A percentile compares a stretch with the other conserved stretches of the same genome.
Evolutionary conservation across 768 basidiomycete genomes (phyloP).

Genomic region (Lentinus brumalis): DNA sequence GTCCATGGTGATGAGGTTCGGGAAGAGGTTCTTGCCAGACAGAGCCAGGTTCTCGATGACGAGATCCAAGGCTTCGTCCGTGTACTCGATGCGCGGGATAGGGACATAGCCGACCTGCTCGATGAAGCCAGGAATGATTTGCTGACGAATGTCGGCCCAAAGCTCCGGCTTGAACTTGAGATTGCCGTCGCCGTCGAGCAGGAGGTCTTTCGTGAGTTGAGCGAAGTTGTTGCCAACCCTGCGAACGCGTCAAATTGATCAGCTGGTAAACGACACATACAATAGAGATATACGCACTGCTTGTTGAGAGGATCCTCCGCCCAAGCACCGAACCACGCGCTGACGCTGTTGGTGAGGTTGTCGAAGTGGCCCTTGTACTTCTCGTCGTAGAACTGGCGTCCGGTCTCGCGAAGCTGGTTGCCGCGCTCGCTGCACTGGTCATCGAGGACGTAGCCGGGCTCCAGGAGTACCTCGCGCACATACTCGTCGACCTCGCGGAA

Average conservation of each 20-base stretch:
- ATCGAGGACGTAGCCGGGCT: constrained; percentile 84
- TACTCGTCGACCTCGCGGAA: constrained; percentile 64
- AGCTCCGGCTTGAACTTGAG: constrained; percentile 81
- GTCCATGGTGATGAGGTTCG: constrained; percentile 72
- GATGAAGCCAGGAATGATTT: constrained; percentile 79
- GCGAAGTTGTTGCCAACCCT: constrained; percentile 80
- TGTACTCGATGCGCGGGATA: constrained; percentile 93
- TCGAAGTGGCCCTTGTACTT: constrained; percentile 82
- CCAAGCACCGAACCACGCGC: constrained; percentile 80
- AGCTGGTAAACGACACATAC: neutral
- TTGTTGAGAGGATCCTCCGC: constrained; percentile 83
- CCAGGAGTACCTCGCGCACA: constrained; percentile 69
- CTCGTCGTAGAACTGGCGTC: constrained; percentile 75
- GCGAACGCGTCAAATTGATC: constrained; percentile 49
- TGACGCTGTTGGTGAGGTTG: constrained; percentile 66
- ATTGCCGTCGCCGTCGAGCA: constrained; percentile 78
- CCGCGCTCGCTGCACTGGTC: constrained; percentile 70
- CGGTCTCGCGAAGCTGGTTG: constrained; percentile 61
- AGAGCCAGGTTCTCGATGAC: constrained; percentile 93
- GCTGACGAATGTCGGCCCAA: constrained; percentile 84
- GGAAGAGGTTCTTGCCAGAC: constrained; percentile 87
- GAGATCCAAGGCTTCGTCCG: constrained; percentile 81
- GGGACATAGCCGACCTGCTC: constrained; percentile 84
- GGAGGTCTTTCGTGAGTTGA: constrained; percentile 74
- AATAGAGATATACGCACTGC: constrained; percentile 26